Evolutionary conservation across 2,329 filamentous ascomycete genomes (phyloP).

Genomic region (Epichloe bromicola): DNA sequence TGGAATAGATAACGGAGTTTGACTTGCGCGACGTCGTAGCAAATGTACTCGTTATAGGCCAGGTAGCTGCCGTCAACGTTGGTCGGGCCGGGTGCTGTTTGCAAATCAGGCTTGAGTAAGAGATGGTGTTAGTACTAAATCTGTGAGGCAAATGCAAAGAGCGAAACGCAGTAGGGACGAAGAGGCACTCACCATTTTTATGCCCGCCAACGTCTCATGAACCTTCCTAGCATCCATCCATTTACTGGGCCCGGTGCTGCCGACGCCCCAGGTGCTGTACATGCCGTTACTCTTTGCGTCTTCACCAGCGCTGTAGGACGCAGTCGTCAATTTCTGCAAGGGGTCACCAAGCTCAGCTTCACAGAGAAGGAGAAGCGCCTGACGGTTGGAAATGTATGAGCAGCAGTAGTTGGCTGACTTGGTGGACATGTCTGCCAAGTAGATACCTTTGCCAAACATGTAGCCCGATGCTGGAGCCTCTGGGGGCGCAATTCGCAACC

Average conservation of each 20-base stretch:
- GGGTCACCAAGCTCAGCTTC: slow-evolving; percentile 66
- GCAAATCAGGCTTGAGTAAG: slow-evolving; percentile 34
- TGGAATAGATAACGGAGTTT: slow-evolving; percentile 57
- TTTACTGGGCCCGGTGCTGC: slow-evolving; percentile 44
- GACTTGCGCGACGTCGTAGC: slow-evolving; percentile 57
- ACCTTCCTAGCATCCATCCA: slow-evolving; percentile 69
- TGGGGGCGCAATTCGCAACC: slow-evolving; percentile 77
- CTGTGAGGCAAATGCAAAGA: too few species aligned
- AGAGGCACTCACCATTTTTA: slow-evolving; percentile 49
- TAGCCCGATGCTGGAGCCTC: slow-evolving; percentile 70
- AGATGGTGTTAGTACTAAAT: too few species aligned
- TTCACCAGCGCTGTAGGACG: slow-evolving; percentile 50
- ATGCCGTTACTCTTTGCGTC: slow-evolving; percentile 46
- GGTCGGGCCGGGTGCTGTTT: slow-evolving; percentile 33
- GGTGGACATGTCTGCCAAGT: slow-evolving; percentile 72
- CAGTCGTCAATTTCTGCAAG: slow-evolving; percentile 47
- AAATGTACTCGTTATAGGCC: slow-evolving; percentile 62
- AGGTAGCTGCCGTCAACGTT: slow-evolving; percentile 33
- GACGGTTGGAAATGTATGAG: slow-evolving; percentile 46
- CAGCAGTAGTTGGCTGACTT: slow-evolving; percentile 74
- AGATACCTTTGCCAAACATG: slow-evolving; percentile 87
- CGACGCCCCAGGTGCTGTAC: slow-evolving; percentile 59
- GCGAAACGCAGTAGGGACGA: background rate
- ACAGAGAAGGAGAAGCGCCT: slow-evolving; percentile 67
- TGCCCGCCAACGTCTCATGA: slow-evolving; percentile 50